Percentiles rank a stretch among this genome's conserved stretches.
Evolutionary conservation across 176 grass and related monocot genomes (phyloP).

Genomic region (Bolboschoenus planiculmis): DNA sequence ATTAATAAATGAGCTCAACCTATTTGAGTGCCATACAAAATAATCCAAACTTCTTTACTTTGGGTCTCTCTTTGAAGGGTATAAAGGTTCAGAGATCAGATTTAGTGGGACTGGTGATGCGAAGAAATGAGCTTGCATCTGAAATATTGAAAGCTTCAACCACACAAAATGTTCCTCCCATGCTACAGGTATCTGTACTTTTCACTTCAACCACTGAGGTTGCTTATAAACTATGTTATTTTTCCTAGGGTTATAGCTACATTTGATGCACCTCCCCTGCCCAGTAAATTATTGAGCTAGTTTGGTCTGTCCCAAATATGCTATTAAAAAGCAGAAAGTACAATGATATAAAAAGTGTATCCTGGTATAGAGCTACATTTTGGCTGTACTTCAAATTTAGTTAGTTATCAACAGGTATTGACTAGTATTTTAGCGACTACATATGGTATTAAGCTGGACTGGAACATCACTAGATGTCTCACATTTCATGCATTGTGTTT

Average conservation of each 20-base stretch:
- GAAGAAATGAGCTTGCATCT: constrained; percentile 85
- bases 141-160: constrained; percentile 83
- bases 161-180: constrained; percentile 62
- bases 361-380: neutral
- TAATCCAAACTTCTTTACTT: constrained; percentile 8
- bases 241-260: neutral
- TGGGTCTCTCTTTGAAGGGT: constrained; percentile 40
- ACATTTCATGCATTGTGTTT: neutral
- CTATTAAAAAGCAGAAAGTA: neutral
- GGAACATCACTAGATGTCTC: neutral
- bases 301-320: neutral
- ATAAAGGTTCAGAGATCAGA: constrained; percentile 83
- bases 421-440: neutral
- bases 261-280: neutral
- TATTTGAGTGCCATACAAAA: constrained; percentile 22
- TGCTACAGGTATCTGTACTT: constrained; percentile 47
- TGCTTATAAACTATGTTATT: neutral
- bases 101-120: constrained; percentile 86
- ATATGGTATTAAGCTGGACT: neutral
- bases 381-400: neutral
- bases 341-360: neutral
- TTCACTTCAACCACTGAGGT: neutral
- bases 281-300: neutral
- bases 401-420: neutral
- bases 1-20: constrained; percentile 15